A percentile compares a stretch with the other conserved stretches of the same genome.
These are phyloP conservation scores for Vitis hybrid DNA, from an alignment of 177 flowering plant species.

Conservation along the genomic window DNA sequence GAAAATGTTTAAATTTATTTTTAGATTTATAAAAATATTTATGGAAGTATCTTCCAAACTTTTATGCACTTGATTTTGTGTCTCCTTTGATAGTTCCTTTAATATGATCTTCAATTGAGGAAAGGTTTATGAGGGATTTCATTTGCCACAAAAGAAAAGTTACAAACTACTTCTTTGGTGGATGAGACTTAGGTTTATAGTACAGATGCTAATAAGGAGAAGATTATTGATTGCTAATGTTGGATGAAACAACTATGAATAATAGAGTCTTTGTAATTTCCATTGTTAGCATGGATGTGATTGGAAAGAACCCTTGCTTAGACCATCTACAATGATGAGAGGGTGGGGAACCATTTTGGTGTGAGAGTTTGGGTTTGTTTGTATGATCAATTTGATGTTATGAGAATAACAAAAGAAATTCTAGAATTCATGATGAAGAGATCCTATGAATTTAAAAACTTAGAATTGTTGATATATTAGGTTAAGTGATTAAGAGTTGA, in stretches of 20 bases:
- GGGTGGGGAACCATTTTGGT: conserved; percentile 15
- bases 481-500: too few relatives aligned
- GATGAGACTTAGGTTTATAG: conserved; percentile 19
- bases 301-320: conserved; percentile 33
- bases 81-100: too few relatives aligned
- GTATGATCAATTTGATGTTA: conserved; percentile 22
- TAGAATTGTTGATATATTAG: too few relatives aligned
- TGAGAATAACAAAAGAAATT: conserved; percentile 11
- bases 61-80: too few relatives aligned
- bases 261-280: conserved; percentile 9
- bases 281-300: conserved; percentile 29
- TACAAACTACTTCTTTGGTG: conserved; percentile 10
- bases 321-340: conserved; percentile 17
- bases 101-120: conserved; percentile 4
- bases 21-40: too few relatives aligned
- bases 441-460: too few relatives aligned
- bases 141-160: background rate
- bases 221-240: conserved; percentile 15
- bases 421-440: background rate
- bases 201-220: conserved; percentile 21
- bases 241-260: background rate
- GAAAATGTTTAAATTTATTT: too few relatives aligned
- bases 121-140: background rate
- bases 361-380: conserved; percentile 28
- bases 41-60: too few relatives aligned